Evolutionary conservation across 441 rosid genomes (phyloP).

Genomic region (Populus tomentosa): DNA sequence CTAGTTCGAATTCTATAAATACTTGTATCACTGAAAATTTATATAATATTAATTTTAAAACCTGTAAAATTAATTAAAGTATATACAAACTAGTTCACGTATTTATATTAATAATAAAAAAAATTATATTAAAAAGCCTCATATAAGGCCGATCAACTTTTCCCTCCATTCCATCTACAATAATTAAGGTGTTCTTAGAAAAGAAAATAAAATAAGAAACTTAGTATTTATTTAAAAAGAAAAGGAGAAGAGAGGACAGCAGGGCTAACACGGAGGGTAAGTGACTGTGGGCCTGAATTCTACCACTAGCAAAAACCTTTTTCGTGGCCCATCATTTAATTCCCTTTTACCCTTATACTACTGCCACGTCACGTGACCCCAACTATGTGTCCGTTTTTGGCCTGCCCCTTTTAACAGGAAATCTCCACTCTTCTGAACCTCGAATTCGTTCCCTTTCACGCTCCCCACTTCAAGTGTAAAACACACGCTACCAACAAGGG

Average conservation of each 20-base stretch:
- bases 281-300: background rate
- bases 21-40: too few species aligned
- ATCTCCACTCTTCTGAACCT: background rate
- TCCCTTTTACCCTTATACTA: background rate
- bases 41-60: too few species aligned
- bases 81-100: too few species aligned
- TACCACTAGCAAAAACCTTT: constrained; percentile 9
- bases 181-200: too few species aligned
- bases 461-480: background rate
- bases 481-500: background rate
- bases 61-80: too few species aligned
- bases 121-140: background rate
- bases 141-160: too few species aligned
- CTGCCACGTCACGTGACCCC: constrained; percentile 7
- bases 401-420: background rate
- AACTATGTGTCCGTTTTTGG: background rate
- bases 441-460: background rate
- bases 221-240: background rate
- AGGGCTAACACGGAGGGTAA: constrained; percentile 11
- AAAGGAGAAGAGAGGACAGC: constrained; percentile 1
- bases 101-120: too few species aligned
- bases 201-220: background rate
- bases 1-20: too few species aligned
- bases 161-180: background rate
- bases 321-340: background rate